Base-by-base conservation (phyloP, 148 eudicot species). In the Pharnaceum exiguum region DNA sequence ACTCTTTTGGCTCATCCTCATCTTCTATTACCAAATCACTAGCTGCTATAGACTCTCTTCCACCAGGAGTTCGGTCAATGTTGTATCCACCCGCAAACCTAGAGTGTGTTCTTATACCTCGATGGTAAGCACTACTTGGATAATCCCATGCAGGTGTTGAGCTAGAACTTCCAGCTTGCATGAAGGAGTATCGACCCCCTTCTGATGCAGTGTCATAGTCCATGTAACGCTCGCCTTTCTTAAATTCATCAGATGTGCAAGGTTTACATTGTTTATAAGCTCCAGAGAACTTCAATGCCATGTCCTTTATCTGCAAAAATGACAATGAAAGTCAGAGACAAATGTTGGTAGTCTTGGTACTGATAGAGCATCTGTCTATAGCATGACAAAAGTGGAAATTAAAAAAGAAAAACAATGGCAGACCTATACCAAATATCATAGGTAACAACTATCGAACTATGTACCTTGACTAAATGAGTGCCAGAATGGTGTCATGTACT, bases 121-220 rank as follows among this genome's bases (percentile, higher is more conserved):
- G 77, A 58, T 60, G 62, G 42, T 75, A 76, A 27, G 70, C 75
- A 23, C 57, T 68, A 56, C 78, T 68, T 2, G 87, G 58, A 53
- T 82, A 94, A 69, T 89, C 95, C 96, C 96, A 86, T 13, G 96
- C 89, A 43, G 96, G 91, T 29, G 95, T 81, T 4, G 99, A 93
- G 65, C 85, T 88, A 24, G 89, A 76, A 77, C 96, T 88, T 54
- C 84, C 96, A 42, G 86, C 66, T 72, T 84, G 96, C 59, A 65
- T 54, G 63, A 74, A 82, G 8, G 83, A 80, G 70, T 82, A 91
- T 17, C 84, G 77, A 23, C 72, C 78, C 15, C 96, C 95, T 68
- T 93, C 96, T 28, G 96, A 93, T 22, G 89, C 80, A 12, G 88
- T 55, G 45, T 93, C 96, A 55, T 81, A 93, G 40, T 88, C 99